phyloP scores from a whole-genome alignment of 2,329 filamentous ascomycete genomes.

The Microcyclosporella mali region DNA sequence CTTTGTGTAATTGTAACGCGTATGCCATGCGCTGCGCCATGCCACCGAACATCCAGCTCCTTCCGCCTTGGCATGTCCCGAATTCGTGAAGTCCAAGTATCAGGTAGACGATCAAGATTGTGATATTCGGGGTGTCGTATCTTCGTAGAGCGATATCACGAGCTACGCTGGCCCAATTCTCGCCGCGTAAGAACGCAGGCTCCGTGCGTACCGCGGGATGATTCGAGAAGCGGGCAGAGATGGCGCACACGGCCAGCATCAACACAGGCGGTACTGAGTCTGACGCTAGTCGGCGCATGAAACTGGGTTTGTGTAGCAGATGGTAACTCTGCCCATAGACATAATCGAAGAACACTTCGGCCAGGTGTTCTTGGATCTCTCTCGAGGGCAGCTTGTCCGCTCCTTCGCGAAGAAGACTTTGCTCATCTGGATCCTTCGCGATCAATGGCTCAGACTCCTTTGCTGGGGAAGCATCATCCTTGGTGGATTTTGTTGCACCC shows the following conservation, averaged over 20 bases:
- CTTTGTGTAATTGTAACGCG: constrained; percentile 85
- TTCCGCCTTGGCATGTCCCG: constrained; percentile 89
- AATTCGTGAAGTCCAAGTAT: constrained; percentile 91
- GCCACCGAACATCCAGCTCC: constrained; percentile 92
- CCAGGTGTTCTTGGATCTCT: constrained; percentile 86
- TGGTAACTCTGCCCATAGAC: constrained; percentile 95
- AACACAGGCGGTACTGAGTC: constrained; percentile 82
- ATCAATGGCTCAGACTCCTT: constrained; percentile 10
- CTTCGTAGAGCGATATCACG: constrained; percentile 78
- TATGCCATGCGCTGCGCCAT: constrained; percentile 97
- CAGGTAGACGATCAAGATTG: constrained; percentile 83
- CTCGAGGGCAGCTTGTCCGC: constrained; percentile 73
- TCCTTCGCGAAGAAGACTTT: constrained; percentile 72
- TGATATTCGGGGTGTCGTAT: constrained; percentile 94
- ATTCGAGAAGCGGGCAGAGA: constrained; percentile 89
- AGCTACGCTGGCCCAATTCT: constrained; percentile 84
- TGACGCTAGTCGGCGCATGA: constrained; percentile 78
- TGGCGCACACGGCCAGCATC: constrained; percentile 86
- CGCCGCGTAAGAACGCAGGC: constrained; percentile 78
- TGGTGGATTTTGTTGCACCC: constrained; percentile 42
- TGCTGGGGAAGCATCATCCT: constrained; percentile 19
- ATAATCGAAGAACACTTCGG: constrained; percentile 92
- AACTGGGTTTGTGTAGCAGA: constrained; percentile 91
- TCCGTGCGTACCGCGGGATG: constrained; percentile 72
- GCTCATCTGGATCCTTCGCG: constrained; percentile 59